Evolutionary conservation across 805 yeast species (phyloP).

Genomic region (Wickerhamomyces pijperi): DNA sequence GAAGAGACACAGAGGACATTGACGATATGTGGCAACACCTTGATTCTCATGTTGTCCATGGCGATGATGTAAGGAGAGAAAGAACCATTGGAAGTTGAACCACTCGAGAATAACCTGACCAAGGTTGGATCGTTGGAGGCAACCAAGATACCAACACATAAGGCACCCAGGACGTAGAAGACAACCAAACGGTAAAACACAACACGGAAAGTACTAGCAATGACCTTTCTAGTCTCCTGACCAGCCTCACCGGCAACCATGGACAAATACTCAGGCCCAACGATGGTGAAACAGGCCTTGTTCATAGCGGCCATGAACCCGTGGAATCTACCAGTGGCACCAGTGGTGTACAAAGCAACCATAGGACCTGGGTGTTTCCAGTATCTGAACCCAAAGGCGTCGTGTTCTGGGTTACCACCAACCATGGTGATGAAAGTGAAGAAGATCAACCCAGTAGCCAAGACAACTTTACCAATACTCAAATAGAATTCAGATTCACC

Average conservation of each 20-base stretch:
- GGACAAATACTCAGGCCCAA: slow-evolving; percentile 77
- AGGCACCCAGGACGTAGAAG: slow-evolving; percentile 57
- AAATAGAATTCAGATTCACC: slow-evolving; percentile 80
- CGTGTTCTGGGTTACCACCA: slow-evolving; percentile 73
- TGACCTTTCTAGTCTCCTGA: slow-evolving; percentile 52
- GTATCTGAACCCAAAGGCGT: slow-evolving; percentile 47
- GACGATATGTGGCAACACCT: slow-evolving; percentile 37
- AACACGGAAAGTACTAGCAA: slow-evolving; percentile 67
- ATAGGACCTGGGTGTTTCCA: slow-evolving; percentile 45
- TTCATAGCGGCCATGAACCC: slow-evolving; percentile 63
- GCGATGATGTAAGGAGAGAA: slow-evolving; percentile 52
- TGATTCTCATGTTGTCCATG: slow-evolving; percentile 37
- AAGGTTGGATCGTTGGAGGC: slow-evolving; percentile 50
- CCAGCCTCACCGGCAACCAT: slow-evolving; percentile 82
- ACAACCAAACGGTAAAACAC: slow-evolving; percentile 51
- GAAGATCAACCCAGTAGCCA: slow-evolving; percentile 59
- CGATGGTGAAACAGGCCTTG: slow-evolving; percentile 66
- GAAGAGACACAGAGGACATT: slow-evolving; percentile 43
- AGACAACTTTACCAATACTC: slow-evolving; percentile 56
- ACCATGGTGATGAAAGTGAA: slow-evolving; percentile 75
- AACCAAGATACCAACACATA: slow-evolving; percentile 57
- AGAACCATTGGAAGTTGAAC: slow-evolving; percentile 45
- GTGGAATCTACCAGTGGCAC: slow-evolving; percentile 50
- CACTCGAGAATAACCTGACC: slow-evolving; percentile 40
- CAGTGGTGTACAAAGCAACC: slow-evolving; percentile 41